These are phyloP conservation scores for Phytophthora capsici DNA, from an alignment of 352 stramenopile genomes.

Conservation along the genomic window DNA sequence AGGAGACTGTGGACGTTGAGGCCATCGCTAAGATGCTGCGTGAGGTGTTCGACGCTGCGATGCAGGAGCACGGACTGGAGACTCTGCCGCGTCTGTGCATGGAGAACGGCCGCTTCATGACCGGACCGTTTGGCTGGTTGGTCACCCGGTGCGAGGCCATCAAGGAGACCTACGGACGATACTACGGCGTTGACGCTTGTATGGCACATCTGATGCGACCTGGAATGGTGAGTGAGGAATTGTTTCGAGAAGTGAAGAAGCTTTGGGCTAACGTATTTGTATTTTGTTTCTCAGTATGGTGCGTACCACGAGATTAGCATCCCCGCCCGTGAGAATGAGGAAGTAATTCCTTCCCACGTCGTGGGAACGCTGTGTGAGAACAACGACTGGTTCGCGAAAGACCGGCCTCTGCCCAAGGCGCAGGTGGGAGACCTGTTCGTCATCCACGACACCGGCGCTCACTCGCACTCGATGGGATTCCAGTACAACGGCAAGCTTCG, in stretches of 20 bases:
- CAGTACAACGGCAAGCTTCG: slow-evolving; percentile 94
- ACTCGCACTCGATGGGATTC: slow-evolving; percentile 93
- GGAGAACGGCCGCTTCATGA: slow-evolving; percentile 92
- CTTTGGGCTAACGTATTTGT: too few relatives aligned
- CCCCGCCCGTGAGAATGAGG: slow-evolving; percentile 55
- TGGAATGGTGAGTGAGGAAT: slow-evolving; percentile 53
- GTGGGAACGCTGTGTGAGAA: slow-evolving; percentile 91
- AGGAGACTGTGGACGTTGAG: slow-evolving; percentile 71
- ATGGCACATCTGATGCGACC: slow-evolving; percentile 93
- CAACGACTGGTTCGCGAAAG: slow-evolving; percentile 93
- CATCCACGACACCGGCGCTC: slow-evolving; percentile 90
- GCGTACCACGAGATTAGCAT: slow-evolving; percentile 91
- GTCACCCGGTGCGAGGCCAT: slow-evolving; percentile 87
- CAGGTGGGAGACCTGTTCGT: slow-evolving; percentile 90
- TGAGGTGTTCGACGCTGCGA: slow-evolving; percentile 77
- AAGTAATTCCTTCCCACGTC: slow-evolving; percentile 64
- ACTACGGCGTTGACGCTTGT: slow-evolving; percentile 90
- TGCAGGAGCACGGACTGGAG: slow-evolving; percentile 66
- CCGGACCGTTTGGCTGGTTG: slow-evolving; percentile 87
- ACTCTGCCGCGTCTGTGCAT: slow-evolving; percentile 81
- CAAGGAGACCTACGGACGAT: slow-evolving; percentile 85
- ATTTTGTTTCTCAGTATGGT: slow-evolving; percentile 49
- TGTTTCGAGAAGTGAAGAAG: too few relatives aligned
- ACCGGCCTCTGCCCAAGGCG: slow-evolving; percentile 70
- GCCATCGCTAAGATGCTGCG: slow-evolving; percentile 79